Conservation (phyloP, 371 early-diverging fungal genomes). For the Umbelopsis sp. region DNA sequence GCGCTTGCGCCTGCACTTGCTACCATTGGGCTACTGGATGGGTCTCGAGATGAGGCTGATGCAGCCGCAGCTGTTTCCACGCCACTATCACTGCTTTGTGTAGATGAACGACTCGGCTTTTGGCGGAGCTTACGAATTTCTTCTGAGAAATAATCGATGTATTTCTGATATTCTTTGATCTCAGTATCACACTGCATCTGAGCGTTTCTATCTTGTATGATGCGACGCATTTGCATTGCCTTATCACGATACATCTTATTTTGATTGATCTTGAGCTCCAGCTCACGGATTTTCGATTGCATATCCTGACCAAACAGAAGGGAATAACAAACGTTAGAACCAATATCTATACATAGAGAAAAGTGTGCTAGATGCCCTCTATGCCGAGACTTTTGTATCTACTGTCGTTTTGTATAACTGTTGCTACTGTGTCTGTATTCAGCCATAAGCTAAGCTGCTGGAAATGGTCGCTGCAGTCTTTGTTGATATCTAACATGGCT, state of each 20-base stretch:
- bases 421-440: too few relatives aligned
- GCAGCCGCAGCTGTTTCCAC: constrained; percentile 28
- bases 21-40: neutral
- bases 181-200: constrained; percentile 79
- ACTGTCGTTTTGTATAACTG: too few relatives aligned
- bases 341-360: neutral
- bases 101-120: constrained; percentile 22
- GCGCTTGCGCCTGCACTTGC: neutral
- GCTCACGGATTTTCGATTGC: constrained; percentile 47
- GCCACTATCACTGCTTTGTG: constrained; percentile 38
- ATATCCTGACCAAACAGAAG: neutral
- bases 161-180: constrained; percentile 78
- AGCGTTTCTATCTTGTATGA: constrained; percentile 70
- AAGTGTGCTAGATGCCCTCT: neutral
- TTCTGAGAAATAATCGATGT: constrained; percentile 79
- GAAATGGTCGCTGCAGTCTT: neutral
- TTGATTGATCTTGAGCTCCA: constrained; percentile 61
- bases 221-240: constrained; percentile 68
- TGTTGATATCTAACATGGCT: neutral
- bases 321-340: neutral
- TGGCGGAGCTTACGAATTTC: constrained; percentile 57
- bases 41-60: constrained; percentile 26
- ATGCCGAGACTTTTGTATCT: too few relatives aligned
- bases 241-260: constrained; percentile 72
- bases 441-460: too few relatives aligned